Conservation (phyloP, 2,329 filamentous ascomycete genomes). For the Cladophialophora carrionii region DNA sequence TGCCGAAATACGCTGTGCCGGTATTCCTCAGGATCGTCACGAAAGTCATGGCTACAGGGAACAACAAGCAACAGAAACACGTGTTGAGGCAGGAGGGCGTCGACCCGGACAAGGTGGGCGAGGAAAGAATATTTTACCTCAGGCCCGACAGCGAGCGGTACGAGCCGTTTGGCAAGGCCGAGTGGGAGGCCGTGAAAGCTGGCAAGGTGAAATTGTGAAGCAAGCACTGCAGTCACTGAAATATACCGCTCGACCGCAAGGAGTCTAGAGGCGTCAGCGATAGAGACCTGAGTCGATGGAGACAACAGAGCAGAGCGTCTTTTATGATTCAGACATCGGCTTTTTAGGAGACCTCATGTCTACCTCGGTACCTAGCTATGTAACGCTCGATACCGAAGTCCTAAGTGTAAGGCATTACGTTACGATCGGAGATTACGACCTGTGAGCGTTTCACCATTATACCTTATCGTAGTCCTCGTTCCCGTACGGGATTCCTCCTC, state of each 20-base stretch:
- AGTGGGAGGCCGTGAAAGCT: conserved; percentile 70
- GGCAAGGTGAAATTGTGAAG: conserved; percentile 70
- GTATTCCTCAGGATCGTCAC: conserved; percentile 72
- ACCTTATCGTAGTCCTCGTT: not conserved
- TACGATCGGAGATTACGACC: not conserved
- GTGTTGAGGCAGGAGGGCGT: conserved; percentile 72
- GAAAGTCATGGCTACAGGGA: conserved; percentile 72
- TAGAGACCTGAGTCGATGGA: not conserved
- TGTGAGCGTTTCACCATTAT: not conserved
- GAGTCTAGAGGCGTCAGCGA: not conserved
- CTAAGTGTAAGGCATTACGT: too few relatives aligned
- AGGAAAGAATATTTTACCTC: conserved; percentile 68
- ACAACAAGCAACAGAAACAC: conserved; percentile 87
- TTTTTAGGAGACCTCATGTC: not conserved
- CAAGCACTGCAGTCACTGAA: not conserved
- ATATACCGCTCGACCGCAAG: not conserved
- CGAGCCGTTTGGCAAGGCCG: conserved; percentile 64
- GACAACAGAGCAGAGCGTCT: not conserved
- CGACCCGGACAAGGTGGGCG: conserved; percentile 59
- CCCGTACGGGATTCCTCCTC: not conserved
- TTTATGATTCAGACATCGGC: not conserved
- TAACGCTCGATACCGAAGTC: not conserved
- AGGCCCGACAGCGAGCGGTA: conserved; percentile 62
- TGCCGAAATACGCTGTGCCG: conserved; percentile 77
- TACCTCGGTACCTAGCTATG: not conserved